Evolutionary conservation across 2,329 filamentous ascomycete genomes (phyloP).

Genomic region (Ascochyta rabiei): DNA sequence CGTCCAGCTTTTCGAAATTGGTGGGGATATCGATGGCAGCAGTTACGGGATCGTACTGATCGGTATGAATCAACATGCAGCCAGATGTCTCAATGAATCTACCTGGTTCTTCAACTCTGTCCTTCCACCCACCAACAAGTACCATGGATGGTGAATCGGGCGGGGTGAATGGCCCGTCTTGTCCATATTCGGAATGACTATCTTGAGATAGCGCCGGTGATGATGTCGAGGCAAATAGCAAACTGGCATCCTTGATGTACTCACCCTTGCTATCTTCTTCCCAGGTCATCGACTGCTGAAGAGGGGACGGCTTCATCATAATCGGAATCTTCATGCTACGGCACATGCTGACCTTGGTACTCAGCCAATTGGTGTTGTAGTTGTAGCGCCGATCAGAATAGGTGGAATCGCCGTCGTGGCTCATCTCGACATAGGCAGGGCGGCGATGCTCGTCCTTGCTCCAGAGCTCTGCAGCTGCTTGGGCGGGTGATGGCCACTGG

Average conservation of each 20-base stretch:
- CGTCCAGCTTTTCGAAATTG: not conserved
- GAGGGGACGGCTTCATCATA: conserved; percentile 1
- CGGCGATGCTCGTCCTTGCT: not conserved
- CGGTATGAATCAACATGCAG: not conserved
- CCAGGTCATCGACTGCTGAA: conserved; percentile 1
- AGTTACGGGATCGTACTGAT: not conserved
- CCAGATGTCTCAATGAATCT: not conserved
- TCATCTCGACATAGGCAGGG: conserved; percentile 23
- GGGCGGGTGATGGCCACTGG: not conserved
- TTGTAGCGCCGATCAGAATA: not conserved
- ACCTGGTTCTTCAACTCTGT: not conserved
- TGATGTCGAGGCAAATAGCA: not conserved
- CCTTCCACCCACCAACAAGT: not conserved
- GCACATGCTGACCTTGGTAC: not conserved
- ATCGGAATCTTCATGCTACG: not conserved
- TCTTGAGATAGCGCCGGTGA: not conserved
- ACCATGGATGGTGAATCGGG: not conserved
- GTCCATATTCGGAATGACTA: not conserved
- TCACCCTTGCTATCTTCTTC: not conserved
- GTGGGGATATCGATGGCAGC: not conserved
- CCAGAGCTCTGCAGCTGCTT: not conserved
- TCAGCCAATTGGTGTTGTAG: conserved; percentile 10
- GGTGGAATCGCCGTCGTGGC: not conserved
- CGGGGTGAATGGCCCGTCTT: not conserved
- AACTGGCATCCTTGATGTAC: not conserved